Evolutionary conservation across 345 rosid species (phyloP), one percentile per base, ranked within the genome.

Genomic region (Hypericum androsaemum): DNA sequence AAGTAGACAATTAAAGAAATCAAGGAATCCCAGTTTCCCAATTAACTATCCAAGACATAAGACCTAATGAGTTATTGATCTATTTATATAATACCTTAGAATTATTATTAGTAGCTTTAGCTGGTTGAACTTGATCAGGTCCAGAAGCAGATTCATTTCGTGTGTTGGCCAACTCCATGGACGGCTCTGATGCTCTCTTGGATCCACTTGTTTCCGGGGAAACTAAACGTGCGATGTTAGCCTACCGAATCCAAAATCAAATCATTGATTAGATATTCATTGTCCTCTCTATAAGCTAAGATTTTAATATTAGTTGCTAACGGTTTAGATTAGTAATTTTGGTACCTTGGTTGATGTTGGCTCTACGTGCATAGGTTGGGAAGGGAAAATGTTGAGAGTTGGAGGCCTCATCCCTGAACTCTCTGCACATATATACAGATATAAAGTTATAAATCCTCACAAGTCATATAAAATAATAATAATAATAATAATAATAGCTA

Each of bases 341-440:
- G 8, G 9, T 47, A 71, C 77, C 77, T 69, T 71, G 32, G 72
- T 45, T 36, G 85, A 70, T 57, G 70, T 54, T 36, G 86, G 88
- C 43, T 78, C 41, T 51, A 65, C 79, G 63, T 86, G 95, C 97
- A 88, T 88, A 47, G 99, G 99, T 56, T 83, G 94, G 45, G 99
- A 88, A 35, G 99, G 99, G 68, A 94, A 94, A 63, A 94, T 94
- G 79, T 86, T 88, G 44, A 88, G 77, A 61, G 94, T 94, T 57
- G 97, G 94, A 65, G 99, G 99, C 60, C 89, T 81, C 90, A 86
- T 86, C 41, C 59, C 63, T 6, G 39, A 58, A 68, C 64, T 74
- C 58, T 81, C 89, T 85, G 92, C 76, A 53, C 6, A n/a, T 3
- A 56, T 32, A 68, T 7, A 73, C 12, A 62, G 48, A 70, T 51